Evolutionary conservation across 2,329 filamentous ascomycete genomes (phyloP), one percentile per base, ranked within the genome.

Genomic region (Fonsecaea monophora): DNA sequence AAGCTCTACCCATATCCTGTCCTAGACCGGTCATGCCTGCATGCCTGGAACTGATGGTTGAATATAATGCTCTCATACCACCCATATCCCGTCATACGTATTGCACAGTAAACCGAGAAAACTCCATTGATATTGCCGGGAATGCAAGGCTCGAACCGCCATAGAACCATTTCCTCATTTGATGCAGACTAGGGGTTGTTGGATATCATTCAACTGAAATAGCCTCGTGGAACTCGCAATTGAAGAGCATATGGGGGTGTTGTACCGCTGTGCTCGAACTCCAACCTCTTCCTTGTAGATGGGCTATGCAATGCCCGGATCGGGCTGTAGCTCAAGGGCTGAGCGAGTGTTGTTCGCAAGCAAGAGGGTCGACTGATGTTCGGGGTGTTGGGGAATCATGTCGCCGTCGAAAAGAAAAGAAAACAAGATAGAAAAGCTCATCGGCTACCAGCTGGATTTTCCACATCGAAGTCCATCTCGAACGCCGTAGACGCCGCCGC

Each of bases 331-430:
- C 4, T 13, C 9, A 50, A 50, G 45, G 21, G 25, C 9, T 25
- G 45, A 30, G 10, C 25, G 13, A 12, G 18, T 25, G 45, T 50
- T 50, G 42, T 48, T 48, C n/a, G 7, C 45, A 12, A 50, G 4
- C 45, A 50, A 50, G 45, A 30, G 3, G 45, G 21, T 50, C 18
- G 45, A 54, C 38, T 21, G 40, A 18, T 40, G 21, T 54, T 57
- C 48, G 58, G 64, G 54, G 55, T 62, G 62, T 66, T 53, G 58
- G 64, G 54, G 55, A 58, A 66, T 66, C 53, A 58, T 62, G 59
- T 55, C 34, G 64, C 50, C 53, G 18, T 40, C 12, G 59, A 61
- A 61, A 55, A 55, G 32, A 55, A 55, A 35, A 55, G 32, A 12
- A 6, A 12, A 8, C 8, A 15, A 10, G 30, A 21, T 48, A 21